Conservation (phyloP, 495 filamentous ascomycete species). For the Collariella sp. region DNA sequence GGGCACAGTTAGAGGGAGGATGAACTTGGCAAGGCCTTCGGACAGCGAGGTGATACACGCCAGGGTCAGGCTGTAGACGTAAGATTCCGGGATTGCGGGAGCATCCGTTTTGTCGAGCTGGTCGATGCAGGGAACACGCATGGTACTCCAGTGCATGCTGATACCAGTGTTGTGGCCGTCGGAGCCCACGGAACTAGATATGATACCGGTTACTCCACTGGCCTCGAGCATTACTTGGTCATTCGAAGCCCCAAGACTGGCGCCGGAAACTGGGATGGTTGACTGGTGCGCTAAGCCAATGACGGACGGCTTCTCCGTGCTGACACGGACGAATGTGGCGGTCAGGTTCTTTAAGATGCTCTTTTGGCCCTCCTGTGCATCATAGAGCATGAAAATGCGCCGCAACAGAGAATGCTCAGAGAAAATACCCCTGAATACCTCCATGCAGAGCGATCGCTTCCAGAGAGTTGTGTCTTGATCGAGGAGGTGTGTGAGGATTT, state of each 20-base stretch:
- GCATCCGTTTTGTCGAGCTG: constrained; percentile 88
- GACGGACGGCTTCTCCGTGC: constrained; percentile 77
- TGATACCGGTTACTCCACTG: constrained; percentile 78
- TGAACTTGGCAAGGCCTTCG: constrained; percentile 85
- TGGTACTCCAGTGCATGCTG: constrained; percentile 80
- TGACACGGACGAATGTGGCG: constrained; percentile 74
- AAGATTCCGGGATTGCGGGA: constrained; percentile 77
- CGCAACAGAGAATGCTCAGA: constrained; percentile 67
- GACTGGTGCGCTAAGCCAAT: constrained; percentile 86
- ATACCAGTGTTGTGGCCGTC: constrained; percentile 65
- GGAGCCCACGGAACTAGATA: constrained; percentile 62
- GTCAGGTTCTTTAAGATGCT: constrained; percentile 73
- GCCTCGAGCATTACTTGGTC: constrained; percentile 85
- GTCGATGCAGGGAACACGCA: constrained; percentile 83
- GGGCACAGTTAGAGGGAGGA: constrained; percentile 79
- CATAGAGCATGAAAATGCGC: constrained; percentile 72
- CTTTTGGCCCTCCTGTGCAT: constrained; percentile 62
- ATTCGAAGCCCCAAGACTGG: constrained; percentile 37
- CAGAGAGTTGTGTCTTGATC: constrained; percentile 75
- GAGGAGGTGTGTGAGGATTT: constrained; percentile 76
- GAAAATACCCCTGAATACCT: constrained; percentile 78
- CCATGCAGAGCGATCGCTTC: constrained; percentile 86
- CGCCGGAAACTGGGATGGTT: constrained; percentile 53
- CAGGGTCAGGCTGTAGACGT: constrained; percentile 82
- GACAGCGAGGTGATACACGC: constrained; percentile 82